Percentiles rank a stretch among this genome's conserved stretches.
phyloP scores from a whole-genome alignment of 2,329 filamentous ascomycete genomes.

The Nigrospora sphaerica region DNA sequence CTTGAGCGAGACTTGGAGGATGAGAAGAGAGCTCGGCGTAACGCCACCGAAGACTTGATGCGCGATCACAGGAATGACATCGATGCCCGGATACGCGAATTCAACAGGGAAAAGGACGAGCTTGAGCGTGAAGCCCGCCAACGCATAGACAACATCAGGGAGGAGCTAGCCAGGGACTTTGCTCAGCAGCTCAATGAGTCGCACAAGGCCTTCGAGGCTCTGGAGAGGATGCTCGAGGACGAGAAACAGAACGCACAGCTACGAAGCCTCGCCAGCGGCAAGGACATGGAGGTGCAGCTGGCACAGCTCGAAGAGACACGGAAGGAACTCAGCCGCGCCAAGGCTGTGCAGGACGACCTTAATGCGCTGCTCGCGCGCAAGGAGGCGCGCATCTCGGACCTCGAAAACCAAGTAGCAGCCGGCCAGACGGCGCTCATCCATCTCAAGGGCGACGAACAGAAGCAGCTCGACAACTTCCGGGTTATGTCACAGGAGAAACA shows the following conservation, averaged over 20 bases:
- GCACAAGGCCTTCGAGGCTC: slow-evolving; percentile 5
- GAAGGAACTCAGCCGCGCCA: slow-evolving; percentile 26
- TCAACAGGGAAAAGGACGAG: slow-evolving; percentile 39
- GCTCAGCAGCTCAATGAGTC: slow-evolving; percentile 6
- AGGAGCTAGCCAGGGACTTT: slow-evolving; percentile 6
- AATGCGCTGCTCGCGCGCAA: slow-evolving; percentile 3
- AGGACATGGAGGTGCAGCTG: slow-evolving; percentile 59
- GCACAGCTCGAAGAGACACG: slow-evolving; percentile 61
- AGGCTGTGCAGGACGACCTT: slow-evolving; percentile 9
- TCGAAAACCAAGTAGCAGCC: slow-evolving; percentile 6
- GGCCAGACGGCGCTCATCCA: slow-evolving; percentile 21
- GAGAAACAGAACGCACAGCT: slow-evolving; percentile 3
- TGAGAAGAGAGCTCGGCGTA: slow-evolving; percentile 30
- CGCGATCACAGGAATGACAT: slow-evolving; percentile 39
- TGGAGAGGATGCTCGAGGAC: slow-evolving; percentile 6
- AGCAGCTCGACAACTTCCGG: slow-evolving; percentile 7
- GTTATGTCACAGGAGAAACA: slow-evolving; percentile 6
- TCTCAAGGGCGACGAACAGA: slow-evolving; percentile 7
- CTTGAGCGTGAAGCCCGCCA: slow-evolving; percentile 35
- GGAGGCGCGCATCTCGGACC: slow-evolving; percentile 7
- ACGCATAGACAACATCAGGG: not conserved
- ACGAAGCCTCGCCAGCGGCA: slow-evolving; percentile 23
- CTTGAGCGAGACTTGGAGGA: slow-evolving; percentile 32
- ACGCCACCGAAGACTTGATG: slow-evolving; percentile 14
- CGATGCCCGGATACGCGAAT: slow-evolving; percentile 45